Evolutionary conservation across 805 yeast species (phyloP).

Genomic region (Nematodospora valgi): DNA sequence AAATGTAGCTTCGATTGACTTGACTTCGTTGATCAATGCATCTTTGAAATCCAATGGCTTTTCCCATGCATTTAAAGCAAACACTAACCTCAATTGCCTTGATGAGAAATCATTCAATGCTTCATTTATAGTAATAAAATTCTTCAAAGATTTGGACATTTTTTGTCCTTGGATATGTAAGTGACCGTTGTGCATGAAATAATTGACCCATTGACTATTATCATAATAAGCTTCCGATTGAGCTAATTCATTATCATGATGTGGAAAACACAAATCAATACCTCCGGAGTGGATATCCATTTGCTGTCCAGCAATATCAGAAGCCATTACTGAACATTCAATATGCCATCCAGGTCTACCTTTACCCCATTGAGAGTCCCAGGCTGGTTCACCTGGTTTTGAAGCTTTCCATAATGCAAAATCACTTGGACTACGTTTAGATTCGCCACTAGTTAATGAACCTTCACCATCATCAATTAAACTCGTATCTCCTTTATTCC

Average conservation of each 20-base stretch:
- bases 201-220: slow-evolving; percentile 93
- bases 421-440: slow-evolving; percentile 75
- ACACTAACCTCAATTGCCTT: slow-evolving; percentile 85
- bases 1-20: slow-evolving; percentile 66
- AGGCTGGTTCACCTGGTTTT: slow-evolving; percentile 95
- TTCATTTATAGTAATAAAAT: slow-evolving; percentile 91
- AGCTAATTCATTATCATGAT: slow-evolving; percentile 97
- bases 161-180: slow-evolving; percentile 97
- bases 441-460: slow-evolving; percentile 53
- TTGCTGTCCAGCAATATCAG: slow-evolving; percentile 74
- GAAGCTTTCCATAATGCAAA: slow-evolving; percentile 97
- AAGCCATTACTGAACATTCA: slow-evolving; percentile 98
- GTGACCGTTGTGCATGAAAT: slow-evolving; percentile 96
- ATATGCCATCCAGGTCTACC: slow-evolving; percentile 99
- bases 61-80: slow-evolving; percentile 92
- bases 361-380: slow-evolving; percentile 95
- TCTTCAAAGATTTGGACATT: slow-evolving; percentile 93
- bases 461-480: slow-evolving; percentile 96
- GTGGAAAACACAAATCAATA: slow-evolving; percentile 96
- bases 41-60: slow-evolving; percentile 90
- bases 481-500: slow-evolving; percentile 89
- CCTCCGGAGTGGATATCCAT: slow-evolving; percentile 98
- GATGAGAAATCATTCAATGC: slow-evolving; percentile 70
- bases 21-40: slow-evolving; percentile 70
- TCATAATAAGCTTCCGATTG: slow-evolving; percentile 93